Percentiles rank a stretch among this genome's conserved stretches.
Evolutionary conservation across 176 grass and related monocot genomes (phyloP).

Genomic region (Triticum monococcum): DNA sequence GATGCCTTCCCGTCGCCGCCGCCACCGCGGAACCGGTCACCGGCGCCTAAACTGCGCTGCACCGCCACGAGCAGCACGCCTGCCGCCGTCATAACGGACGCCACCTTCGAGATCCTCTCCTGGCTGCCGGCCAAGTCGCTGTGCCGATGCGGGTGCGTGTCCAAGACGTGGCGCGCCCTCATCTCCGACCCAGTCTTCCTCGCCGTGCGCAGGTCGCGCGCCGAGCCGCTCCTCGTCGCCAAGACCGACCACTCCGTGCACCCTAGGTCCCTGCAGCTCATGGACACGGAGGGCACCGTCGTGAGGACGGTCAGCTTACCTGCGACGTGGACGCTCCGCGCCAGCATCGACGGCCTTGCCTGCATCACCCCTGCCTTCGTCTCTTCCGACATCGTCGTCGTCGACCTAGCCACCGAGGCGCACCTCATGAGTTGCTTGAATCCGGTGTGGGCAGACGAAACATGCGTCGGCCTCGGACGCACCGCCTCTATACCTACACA

Average conservation of each 20-base stretch:
- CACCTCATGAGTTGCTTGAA: not conserved
- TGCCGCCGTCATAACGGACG: not conserved
- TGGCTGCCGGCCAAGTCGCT: not conserved
- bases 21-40: too few relatives aligned
- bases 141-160: not conserved
- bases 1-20: too few relatives aligned
- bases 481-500: not conserved
- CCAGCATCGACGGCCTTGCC: not conserved
- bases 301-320: not conserved
- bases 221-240: too few relatives aligned
- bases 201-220: not conserved
- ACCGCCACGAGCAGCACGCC: too few relatives aligned
- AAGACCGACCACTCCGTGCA: not conserved
- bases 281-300: not conserved
- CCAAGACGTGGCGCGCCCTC: not conserved
- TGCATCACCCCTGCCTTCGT: not conserved
- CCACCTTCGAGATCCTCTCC: not conserved
- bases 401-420: not conserved
- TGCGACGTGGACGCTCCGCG: not conserved
- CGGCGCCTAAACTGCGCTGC: too few relatives aligned
- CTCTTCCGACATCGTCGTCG: not conserved
- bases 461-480: not conserved
- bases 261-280: not conserved
- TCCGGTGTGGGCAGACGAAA: not conserved
- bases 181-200: not conserved